phyloP scores from a whole-genome alignment of 225 moss, liverwort and hornwort species.

The Bryum argenteum region DNA sequence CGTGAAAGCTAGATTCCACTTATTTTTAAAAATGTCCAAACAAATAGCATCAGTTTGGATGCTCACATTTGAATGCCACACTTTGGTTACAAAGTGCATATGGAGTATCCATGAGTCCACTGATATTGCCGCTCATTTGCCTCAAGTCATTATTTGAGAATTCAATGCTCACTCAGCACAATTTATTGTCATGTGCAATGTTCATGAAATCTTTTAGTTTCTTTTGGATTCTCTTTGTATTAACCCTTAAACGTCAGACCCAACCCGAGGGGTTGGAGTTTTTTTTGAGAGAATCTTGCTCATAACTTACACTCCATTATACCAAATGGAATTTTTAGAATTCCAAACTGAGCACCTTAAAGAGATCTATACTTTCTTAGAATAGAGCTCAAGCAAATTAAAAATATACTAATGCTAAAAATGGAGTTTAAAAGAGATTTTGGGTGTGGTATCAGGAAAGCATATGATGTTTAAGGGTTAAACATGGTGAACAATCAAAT shows the following conservation, averaged over 20 bases:
- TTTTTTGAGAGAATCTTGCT: too few relatives aligned
- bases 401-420: too few relatives aligned
- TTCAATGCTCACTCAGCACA: slow-evolving; percentile 89
- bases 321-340: too few relatives aligned
- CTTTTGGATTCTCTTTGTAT: slow-evolving; percentile 97
- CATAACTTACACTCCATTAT: too few relatives aligned
- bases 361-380: too few relatives aligned
- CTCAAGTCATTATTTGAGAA: slow-evolving; percentile 79
- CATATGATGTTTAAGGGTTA: too few relatives aligned
- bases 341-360: too few relatives aligned
- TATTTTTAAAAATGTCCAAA: slow-evolving; percentile 95
- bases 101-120: slow-evolving; percentile 83
- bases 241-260: too few relatives aligned
- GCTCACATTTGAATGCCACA: slow-evolving; percentile 98
- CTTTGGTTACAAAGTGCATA: slow-evolving; percentile 99
- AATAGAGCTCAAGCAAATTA: too few relatives aligned
- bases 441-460: too few relatives aligned
- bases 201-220: slow-evolving; percentile 98
- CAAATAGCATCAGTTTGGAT: slow-evolving; percentile 98
- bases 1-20: slow-evolving; percentile 97
- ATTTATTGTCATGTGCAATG: slow-evolving; percentile 83
- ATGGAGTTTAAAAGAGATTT: too few relatives aligned
- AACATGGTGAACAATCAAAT: slow-evolving; percentile 63
- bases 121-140: slow-evolving; percentile 91
- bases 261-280: too few relatives aligned